Evolutionary conservation across 2,329 filamentous ascomycete species (phyloP).

Genomic region (Arthrobotrys musiformis): DNA sequence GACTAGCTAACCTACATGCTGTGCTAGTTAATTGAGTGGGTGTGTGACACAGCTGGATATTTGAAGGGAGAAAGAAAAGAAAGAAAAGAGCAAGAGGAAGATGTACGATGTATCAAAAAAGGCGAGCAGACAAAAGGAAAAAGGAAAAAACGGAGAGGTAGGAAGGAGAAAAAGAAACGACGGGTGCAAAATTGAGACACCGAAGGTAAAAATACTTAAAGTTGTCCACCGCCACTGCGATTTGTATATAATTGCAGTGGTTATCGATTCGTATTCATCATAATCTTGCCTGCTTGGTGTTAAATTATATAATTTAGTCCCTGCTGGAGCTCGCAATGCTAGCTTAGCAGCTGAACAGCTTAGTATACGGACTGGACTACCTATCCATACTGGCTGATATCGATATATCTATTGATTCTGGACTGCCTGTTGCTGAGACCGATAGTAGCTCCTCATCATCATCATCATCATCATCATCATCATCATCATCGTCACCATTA

Average conservation of each 20-base stretch:
- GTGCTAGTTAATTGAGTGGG: too few relatives aligned
- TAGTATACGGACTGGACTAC: too few relatives aligned
- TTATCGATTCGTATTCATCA: not conserved
- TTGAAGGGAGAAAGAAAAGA: not conserved
- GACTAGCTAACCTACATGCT: not conserved
- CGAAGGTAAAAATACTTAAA: slow-evolving; percentile 39
- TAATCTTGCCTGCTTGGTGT: too few relatives aligned
- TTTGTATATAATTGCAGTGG: not conserved
- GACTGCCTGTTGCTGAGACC: too few relatives aligned
- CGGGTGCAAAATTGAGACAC: too few relatives aligned
- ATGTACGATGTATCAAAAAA: not conserved
- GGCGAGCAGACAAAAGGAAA: not conserved
- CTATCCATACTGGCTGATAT: too few relatives aligned
- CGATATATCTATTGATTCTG: too few relatives aligned
- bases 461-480: not conserved
- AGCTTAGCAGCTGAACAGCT: too few relatives aligned
- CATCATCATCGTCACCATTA: not conserved
- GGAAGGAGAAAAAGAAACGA: slow-evolving; percentile 12
- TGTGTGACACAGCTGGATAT: slow-evolving; percentile 39
- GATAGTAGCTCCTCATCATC: too few relatives aligned
- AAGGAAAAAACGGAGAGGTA: not conserved
- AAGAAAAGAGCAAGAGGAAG: not conserved
- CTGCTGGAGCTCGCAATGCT: too few relatives aligned
- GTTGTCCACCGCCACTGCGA: slow-evolving; percentile 19
- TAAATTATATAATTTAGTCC: too few relatives aligned